These are phyloP conservation scores for Trichoderma simmonsii DNA, from an alignment of 2,329 filamentous ascomycete species.

Conservation along the genomic window DNA sequence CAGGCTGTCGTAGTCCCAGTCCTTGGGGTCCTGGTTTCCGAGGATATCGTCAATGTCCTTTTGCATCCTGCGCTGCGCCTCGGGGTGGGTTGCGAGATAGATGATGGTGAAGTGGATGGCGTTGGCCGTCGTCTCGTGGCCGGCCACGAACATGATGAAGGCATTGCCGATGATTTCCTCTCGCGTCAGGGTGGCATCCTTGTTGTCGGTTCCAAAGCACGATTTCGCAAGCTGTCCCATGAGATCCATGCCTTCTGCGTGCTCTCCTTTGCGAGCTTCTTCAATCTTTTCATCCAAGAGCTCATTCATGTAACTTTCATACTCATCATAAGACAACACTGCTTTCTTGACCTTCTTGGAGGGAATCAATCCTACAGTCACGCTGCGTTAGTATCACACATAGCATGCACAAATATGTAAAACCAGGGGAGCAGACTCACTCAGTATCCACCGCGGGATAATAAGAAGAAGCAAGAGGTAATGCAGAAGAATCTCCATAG, in stretches of 20 bases:
- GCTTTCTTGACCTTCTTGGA: conserved; percentile 51
- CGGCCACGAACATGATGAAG: conserved; percentile 66
- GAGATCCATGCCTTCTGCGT: conserved; percentile 49
- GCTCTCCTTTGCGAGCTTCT: conserved; percentile 35
- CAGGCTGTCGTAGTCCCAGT: conserved; percentile 69
- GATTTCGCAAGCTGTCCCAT: conserved; percentile 50
- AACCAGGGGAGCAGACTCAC: conserved; percentile 31
- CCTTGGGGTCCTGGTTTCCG: conserved; percentile 51
- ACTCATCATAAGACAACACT: conserved; percentile 57
- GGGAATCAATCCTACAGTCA: conserved; percentile 42
- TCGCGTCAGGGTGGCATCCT: conserved; percentile 47
- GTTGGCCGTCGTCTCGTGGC: conserved; percentile 79
- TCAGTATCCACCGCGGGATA: conserved; percentile 54
- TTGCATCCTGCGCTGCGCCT: conserved; percentile 64
- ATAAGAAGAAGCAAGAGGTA: conserved; percentile 62
- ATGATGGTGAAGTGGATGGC: conserved; percentile 68
- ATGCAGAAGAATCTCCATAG: conserved; percentile 59
- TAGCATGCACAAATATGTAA: background rate
- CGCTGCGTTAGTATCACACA: background rate
- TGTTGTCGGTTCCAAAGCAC: conserved; percentile 31
- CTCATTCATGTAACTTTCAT: conserved; percentile 66
- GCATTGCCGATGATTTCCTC: conserved; percentile 71
- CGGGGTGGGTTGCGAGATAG: conserved; percentile 63
- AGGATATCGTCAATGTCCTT: conserved; percentile 66
- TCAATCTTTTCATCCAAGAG: conserved; percentile 60